Evolutionary conservation across 2,329 filamentous ascomycete species (phyloP).

Genomic region (Xylaria sp.): DNA sequence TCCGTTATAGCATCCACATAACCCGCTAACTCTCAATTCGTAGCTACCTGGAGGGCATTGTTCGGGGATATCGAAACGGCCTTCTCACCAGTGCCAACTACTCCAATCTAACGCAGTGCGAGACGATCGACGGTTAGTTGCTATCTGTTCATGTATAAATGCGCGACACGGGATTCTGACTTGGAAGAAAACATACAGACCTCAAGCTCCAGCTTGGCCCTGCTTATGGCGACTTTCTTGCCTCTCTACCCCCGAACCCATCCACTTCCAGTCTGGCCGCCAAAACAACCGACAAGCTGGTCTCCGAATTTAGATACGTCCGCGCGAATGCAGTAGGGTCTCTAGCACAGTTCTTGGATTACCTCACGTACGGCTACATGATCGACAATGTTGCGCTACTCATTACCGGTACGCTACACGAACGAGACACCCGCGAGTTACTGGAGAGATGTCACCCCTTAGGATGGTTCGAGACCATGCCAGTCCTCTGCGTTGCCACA

Average conservation of each 20-base stretch:
- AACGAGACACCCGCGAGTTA: constrained; percentile 94
- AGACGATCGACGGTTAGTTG: constrained; percentile 88
- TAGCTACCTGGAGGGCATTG: constrained; percentile 97
- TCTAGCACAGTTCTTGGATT: constrained; percentile 95
- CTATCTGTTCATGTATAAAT: background rate
- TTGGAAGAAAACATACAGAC: constrained; percentile 65
- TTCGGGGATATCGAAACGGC: constrained; percentile 94
- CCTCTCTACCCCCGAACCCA: constrained; percentile 92
- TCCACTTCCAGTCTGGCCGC: constrained; percentile 94
- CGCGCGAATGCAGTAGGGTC: constrained; percentile 93
- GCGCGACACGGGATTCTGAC: constrained; percentile 12
- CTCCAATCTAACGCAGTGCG: constrained; percentile 95
- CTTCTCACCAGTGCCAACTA: constrained; percentile 93
- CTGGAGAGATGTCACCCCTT: constrained; percentile 96
- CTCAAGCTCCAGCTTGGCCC: constrained; percentile 97
- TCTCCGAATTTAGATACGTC: constrained; percentile 96
- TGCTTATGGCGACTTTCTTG: constrained; percentile 96
- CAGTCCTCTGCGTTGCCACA: constrained; percentile 95
- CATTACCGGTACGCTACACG: constrained; percentile 97
- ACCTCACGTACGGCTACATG: constrained; percentile 99
- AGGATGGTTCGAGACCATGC: constrained; percentile 99
- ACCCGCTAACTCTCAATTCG: constrained; percentile 25
- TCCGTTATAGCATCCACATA: constrained; percentile 29
- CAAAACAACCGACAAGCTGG: constrained; percentile 97
- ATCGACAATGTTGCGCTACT: constrained; percentile 98